Conservation (phyloP, 2,329 filamentous ascomycete genomes). For the Pestalotiopsis sp. region DNA sequence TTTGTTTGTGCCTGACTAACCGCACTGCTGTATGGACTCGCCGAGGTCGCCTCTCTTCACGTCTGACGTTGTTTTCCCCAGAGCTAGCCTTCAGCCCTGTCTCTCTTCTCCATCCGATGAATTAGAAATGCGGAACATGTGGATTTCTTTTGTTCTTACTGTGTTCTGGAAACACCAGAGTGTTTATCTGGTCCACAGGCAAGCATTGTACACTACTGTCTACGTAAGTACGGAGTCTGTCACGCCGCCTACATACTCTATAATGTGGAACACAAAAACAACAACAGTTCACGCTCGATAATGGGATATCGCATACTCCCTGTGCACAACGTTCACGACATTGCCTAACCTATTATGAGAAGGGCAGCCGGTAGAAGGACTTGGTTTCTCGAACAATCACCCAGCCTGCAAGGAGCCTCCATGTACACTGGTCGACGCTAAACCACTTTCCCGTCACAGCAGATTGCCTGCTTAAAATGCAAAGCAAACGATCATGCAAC, state of each 20-base stretch:
- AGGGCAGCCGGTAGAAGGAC: background rate
- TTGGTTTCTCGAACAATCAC: background rate
- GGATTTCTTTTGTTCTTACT: background rate
- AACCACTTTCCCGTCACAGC: no score
- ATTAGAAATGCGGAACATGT: background rate
- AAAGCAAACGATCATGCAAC: no score
- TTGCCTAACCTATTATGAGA: background rate
- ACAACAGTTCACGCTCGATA: background rate
- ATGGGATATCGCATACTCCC: background rate
- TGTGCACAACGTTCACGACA: background rate
- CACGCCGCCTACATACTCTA: background rate
- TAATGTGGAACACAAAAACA: background rate
- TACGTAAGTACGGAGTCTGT: background rate
- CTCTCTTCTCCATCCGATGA: background rate
- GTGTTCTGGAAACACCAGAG: background rate
- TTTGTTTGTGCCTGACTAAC: background rate
- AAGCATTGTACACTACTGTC: background rate
- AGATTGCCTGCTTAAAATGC: no score
- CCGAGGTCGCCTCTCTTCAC: background rate
- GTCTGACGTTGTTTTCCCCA: background rate
- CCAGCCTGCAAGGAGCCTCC: background rate
- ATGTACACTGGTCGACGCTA: no score
- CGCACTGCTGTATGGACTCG: no score
- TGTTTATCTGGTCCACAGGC: background rate
- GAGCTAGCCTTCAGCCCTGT: background rate